These are phyloP conservation scores for Magnaporthales sp. DNA, from an alignment of 2,329 filamentous ascomycete species.

Conservation along the genomic window DNA sequence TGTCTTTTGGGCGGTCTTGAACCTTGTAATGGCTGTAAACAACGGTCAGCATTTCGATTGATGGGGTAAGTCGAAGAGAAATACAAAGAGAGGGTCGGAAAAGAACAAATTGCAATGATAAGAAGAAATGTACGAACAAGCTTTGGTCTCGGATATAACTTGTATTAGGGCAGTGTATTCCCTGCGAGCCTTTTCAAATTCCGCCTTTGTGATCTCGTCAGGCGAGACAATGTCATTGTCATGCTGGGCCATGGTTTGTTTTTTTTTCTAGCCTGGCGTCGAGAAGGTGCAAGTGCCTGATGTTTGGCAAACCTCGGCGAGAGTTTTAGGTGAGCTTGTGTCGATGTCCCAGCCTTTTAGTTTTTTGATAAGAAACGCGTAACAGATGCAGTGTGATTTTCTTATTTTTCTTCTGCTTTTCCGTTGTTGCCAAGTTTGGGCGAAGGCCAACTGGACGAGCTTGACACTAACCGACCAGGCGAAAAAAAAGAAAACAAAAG, in stretches of 20 bases:
- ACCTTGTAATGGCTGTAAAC: not conserved
- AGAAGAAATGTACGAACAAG: constrained; percentile 24
- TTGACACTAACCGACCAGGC: not conserved
- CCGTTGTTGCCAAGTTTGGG: not conserved
- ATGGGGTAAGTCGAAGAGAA: not conserved
- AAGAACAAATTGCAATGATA: not conserved
- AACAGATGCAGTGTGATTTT: not conserved
- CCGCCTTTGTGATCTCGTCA: constrained; percentile 16
- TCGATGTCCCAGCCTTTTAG: not conserved
- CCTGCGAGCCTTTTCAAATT: constrained; percentile 16
- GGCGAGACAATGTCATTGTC: constrained; percentile 4
- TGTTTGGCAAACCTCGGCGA: not conserved
- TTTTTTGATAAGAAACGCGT: too few species aligned
- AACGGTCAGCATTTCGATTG: not conserved
- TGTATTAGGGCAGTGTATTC: constrained; percentile 3
- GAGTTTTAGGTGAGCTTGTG: not conserved
- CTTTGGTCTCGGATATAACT: constrained; percentile 34
- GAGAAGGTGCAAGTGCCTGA: not conserved
- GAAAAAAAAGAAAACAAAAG: too few species aligned
- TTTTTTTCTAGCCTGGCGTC: not conserved
- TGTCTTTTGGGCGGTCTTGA: constrained; percentile 38
- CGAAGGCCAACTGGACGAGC: not conserved
- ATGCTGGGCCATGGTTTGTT: not conserved
- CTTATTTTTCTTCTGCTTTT: not conserved
- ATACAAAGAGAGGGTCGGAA: not conserved